Conservation (phyloP, 805 yeast species). For the Lipomyces sp. region DNA sequence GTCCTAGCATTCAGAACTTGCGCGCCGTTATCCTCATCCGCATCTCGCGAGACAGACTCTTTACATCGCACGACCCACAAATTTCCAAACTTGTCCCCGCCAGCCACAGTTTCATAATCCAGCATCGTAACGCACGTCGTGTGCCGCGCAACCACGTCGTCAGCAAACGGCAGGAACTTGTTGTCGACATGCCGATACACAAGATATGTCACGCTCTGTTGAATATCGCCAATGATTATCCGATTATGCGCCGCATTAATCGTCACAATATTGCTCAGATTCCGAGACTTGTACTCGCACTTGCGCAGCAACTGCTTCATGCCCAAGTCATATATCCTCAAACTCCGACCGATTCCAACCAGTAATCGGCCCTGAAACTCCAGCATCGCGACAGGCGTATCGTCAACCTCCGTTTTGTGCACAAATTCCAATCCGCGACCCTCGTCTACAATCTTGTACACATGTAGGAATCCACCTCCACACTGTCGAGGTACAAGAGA, state of each 20-base stretch:
- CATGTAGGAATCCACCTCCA: conserved; percentile 41
- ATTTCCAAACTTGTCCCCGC: conserved; percentile 89
- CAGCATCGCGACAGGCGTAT: conserved; percentile 54
- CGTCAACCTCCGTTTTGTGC: conserved; percentile 65
- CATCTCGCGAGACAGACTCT: conserved; percentile 52
- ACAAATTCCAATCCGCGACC: conserved; percentile 54
- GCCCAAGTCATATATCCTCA: conserved; percentile 76
- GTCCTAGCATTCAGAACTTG: conserved; percentile 46
- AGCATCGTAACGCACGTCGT: conserved; percentile 63
- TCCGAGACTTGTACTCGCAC: conserved; percentile 54
- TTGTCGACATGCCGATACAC: conserved; percentile 53
- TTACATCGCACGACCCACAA: conserved; percentile 69
- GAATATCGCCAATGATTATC: conserved; percentile 72
- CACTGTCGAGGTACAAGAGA: conserved; percentile 38
- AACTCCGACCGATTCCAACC: conserved; percentile 57
- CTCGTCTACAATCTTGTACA: conserved; percentile 43
- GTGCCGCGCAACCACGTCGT: conserved; percentile 71
- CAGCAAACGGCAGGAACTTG: conserved; percentile 64
- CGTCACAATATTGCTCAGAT: conserved; percentile 57
- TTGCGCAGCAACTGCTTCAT: conserved; percentile 76
- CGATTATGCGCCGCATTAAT: conserved; percentile 61
- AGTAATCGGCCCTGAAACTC: conserved; percentile 65
- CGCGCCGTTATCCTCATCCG: conserved; percentile 58
- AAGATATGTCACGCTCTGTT: conserved; percentile 64
- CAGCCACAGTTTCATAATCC: conserved; percentile 76